Conservation (phyloP, 108 stramenopile genomes). For the Bacterosira constricta region DNA sequence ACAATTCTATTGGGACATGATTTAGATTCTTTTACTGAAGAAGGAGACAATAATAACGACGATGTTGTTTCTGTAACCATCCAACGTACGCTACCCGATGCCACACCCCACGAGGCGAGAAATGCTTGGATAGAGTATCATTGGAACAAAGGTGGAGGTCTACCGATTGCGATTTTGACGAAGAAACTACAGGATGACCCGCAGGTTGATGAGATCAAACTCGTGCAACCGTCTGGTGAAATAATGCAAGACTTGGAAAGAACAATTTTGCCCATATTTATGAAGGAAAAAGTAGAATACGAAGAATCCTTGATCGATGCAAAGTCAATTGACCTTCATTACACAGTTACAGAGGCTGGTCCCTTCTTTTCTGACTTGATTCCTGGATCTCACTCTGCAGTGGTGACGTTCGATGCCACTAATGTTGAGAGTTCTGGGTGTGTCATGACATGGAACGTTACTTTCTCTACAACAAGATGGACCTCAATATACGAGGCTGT, state of each 20-base stretch:
- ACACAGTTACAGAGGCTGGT: slow-evolving; percentile 45
- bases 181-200: background rate
- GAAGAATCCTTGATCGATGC: background rate
- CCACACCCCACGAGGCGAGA: slow-evolving; percentile 13
- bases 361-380: slow-evolving; percentile 49
- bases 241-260: no score
- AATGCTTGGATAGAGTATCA: slow-evolving; percentile 54
- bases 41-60: no score
- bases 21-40: no score
- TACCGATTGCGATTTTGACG: slow-evolving; percentile 35
- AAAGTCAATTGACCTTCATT: slow-evolving; percentile 9
- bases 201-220: no score
- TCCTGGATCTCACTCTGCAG: slow-evolving; percentile 31
- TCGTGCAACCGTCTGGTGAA: no score
- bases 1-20: no score
- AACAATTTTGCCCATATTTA: slow-evolving; percentile 37
- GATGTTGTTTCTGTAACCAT: slow-evolving; percentile 5
- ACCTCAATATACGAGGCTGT: slow-evolving; percentile 26
- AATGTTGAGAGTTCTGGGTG: background rate
- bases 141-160: slow-evolving; percentile 53
- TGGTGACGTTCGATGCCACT: slow-evolving; percentile 27
- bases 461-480: slow-evolving; percentile 37
- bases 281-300: slow-evolving; percentile 35
- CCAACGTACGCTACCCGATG: slow-evolving; percentile 8
- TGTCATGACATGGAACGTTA: slow-evolving; percentile 49